phyloP scores from a whole-genome alignment of 2,329 filamentous ascomycete species.

The Trichoderma hamatum region DNA sequence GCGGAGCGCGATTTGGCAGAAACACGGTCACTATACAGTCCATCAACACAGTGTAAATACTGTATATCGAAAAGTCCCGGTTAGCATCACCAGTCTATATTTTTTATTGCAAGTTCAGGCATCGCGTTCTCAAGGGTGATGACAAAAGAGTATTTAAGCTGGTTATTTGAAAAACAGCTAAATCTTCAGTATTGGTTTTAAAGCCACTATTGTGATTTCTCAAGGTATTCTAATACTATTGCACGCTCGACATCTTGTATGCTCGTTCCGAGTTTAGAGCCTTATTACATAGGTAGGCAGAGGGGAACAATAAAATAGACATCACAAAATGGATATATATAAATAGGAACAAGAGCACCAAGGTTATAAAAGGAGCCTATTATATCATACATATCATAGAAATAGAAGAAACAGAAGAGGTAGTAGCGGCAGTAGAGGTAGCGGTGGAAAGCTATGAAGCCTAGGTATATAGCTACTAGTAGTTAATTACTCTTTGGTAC shows the following conservation, averaged over 20 bases:
- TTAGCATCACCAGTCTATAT: neutral
- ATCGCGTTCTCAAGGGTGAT: neutral
- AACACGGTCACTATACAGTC: constrained; percentile 8
- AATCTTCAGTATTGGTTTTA: neutral
- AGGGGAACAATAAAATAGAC: neutral
- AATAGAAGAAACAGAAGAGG: neutral
- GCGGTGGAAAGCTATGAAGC: too few species aligned
- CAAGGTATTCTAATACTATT: neutral
- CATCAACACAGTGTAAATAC: neutral
- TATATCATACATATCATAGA: neutral
- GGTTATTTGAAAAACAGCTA: neutral
- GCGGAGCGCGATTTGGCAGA: constrained; percentile 20
- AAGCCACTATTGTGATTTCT: neutral
- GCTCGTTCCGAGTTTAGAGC: neutral
- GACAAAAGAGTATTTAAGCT: neutral
- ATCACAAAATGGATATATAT: neutral
- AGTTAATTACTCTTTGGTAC: neutral
- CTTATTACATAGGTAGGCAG: neutral
- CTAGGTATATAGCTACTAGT: too few species aligned
- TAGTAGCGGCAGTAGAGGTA: too few species aligned
- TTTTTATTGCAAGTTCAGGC: neutral
- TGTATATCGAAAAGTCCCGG: neutral
- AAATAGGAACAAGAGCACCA: neutral
- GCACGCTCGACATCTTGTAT: neutral
- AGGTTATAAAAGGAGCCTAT: neutral